Evolutionary conservation across 1,139 yeast genomes (phyloP).

Genomic region (Saccharomyces hybrid): DNA sequence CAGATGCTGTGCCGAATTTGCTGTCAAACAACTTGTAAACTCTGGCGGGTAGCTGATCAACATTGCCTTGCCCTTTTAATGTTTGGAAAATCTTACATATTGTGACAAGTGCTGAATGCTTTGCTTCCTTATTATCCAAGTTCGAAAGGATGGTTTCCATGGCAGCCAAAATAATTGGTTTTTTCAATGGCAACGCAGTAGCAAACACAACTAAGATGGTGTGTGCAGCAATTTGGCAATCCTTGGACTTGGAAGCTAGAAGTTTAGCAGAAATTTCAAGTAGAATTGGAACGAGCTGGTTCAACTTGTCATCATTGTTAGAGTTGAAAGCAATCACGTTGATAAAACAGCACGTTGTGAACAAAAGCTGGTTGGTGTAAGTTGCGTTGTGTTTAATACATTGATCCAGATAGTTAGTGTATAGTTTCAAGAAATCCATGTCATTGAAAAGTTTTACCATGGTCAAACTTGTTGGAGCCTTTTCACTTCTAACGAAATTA

Average conservation of each 20-base stretch:
- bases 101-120: slow-evolving; percentile 36
- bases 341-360: slow-evolving; percentile 73
- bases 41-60: slow-evolving; percentile 35
- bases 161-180: slow-evolving; percentile 58
- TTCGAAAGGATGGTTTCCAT: slow-evolving; percentile 55
- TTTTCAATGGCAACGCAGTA: slow-evolving; percentile 60
- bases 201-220: slow-evolving; percentile 72
- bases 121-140: slow-evolving; percentile 35
- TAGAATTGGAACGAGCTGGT: slow-evolving; percentile 44
- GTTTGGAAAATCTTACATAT: slow-evolving; percentile 36
- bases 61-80: slow-evolving; percentile 33
- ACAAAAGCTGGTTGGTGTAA: slow-evolving; percentile 68
- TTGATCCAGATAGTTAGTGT: slow-evolving; percentile 51
- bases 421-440: slow-evolving; percentile 56
- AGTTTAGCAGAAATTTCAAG: slow-evolving; percentile 52
- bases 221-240: slow-evolving; percentile 75
- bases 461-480: slow-evolving; percentile 60
- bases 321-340: slow-evolving; percentile 46
- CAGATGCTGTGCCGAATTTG: slow-evolving; percentile 17
- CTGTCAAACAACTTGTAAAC: slow-evolving; percentile 31
- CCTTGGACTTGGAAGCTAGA: slow-evolving; percentile 45
- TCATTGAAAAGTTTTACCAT: slow-evolving; percentile 71
- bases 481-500: slow-evolving; percentile 58
- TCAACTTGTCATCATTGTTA: slow-evolving; percentile 35
- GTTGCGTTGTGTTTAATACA: slow-evolving; percentile 48